Evolutionary conservation across 108 stramenopile genomes (phyloP), one percentile per base, ranked within the genome.

Genomic region (Cyclostephanos invisitatus): DNA sequence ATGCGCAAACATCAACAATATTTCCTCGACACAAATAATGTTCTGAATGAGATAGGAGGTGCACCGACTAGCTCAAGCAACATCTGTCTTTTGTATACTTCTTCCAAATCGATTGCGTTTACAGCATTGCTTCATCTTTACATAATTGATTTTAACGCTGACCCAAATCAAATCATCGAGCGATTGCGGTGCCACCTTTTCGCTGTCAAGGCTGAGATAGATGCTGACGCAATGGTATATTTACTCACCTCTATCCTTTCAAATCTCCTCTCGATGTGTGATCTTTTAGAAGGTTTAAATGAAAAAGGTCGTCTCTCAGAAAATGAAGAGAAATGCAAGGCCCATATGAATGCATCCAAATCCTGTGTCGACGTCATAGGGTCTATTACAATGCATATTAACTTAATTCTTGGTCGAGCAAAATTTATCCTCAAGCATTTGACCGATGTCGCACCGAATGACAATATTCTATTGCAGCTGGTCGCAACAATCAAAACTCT

Each of bases 71-170:
- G 67, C 32, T 68, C 65, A 15, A 17, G 51, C 61, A 79, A 73
- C 42, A 28, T 79, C 10, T 55, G 48, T 50, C 61, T 67, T 6
- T 59, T 79, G n/a, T 64, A 62, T 49, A 64, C 61, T 25, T 63
- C 72, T 28, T 58, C 78, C 14, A 79, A 79, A 47, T 28, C 68
- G 25, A 49, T 79, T 62, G 49, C 50, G 36, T 61, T 73, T 46
- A 48, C 54, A 4, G 29, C 67, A 38, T 42, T 68, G 6, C 62
- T 79, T 17, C 71, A 73, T 48, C 71, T 79, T n/a, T 73, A 47
- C 25, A 54, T 68, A 53, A 64, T 44, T 35, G 62, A 63, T 37
- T 35, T 25, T 11, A 36, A 44, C 1, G 18, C 44, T 1, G 59
- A 55, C 11, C 53, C 67, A 49, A 7, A 32, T 27, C 60, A 51